phyloP scores from a whole-genome alignment of 352 stramenopile species.

The Phytophthora fragariae region DNA sequence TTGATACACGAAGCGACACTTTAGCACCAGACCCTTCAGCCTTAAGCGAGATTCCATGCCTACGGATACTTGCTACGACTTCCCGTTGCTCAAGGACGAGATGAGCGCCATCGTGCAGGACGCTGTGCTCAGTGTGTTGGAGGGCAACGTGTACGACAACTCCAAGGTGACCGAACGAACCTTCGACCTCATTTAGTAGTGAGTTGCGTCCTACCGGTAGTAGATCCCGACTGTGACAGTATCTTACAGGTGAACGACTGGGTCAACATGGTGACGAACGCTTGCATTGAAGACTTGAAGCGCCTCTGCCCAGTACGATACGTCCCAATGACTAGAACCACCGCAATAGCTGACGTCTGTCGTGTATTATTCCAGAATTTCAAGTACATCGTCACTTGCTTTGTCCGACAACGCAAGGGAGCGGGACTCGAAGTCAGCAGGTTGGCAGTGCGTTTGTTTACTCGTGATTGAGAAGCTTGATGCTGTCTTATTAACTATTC shows the following conservation, averaged over 20 bases:
- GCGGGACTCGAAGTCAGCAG: constrained; percentile 68
- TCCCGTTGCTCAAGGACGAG: constrained; percentile 77
- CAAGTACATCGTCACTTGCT: constrained; percentile 86
- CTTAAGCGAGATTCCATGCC: constrained; percentile 32
- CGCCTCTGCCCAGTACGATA: constrained; percentile 59
- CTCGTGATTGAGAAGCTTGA: not conserved
- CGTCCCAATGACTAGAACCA: not conserved
- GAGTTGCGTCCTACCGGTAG: not conserved
- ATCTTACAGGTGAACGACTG: constrained; percentile 65
- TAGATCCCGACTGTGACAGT: not conserved
- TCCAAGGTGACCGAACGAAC: constrained; percentile 49
- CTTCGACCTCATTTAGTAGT: not conserved
- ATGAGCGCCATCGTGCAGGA: constrained; percentile 80
- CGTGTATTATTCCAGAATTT: constrained; percentile 62
- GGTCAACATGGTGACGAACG: constrained; percentile 71
- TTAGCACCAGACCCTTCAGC: constrained; percentile 11
- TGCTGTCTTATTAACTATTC: not conserved
- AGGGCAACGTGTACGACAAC: constrained; percentile 85
- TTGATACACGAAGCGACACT: constrained; percentile 28
- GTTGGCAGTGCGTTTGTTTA: constrained; percentile 13
- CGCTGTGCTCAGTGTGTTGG: constrained; percentile 71
- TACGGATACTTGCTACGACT: constrained; percentile 65
- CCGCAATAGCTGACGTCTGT: not conserved
- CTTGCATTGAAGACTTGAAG: constrained; percentile 74
- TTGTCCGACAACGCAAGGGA: constrained; percentile 72